Conservation (phyloP, 495 filamentous ascomycete genomes). For the Jackrogersella multiformis region DNA sequence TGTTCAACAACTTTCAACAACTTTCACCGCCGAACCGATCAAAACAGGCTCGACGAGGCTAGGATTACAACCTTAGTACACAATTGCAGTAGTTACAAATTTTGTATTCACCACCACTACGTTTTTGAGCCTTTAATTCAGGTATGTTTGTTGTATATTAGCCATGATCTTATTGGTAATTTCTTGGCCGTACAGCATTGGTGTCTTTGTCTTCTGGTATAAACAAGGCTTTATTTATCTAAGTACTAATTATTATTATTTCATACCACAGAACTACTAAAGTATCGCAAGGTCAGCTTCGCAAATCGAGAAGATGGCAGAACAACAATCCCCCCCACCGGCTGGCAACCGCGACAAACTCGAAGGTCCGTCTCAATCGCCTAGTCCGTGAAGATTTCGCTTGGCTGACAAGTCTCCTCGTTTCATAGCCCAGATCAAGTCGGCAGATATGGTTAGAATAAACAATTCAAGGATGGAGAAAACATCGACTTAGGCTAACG, state of each 20-base stretch:
- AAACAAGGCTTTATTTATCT: background rate
- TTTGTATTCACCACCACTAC: background rate
- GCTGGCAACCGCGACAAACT: slow-evolving; percentile 40
- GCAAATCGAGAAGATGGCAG: slow-evolving; percentile 32
- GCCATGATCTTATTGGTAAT: background rate
- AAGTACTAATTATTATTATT: slow-evolving; percentile 4
- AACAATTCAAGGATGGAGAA: background rate
- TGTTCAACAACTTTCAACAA: slow-evolving; percentile 1
- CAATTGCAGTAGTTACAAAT: background rate
- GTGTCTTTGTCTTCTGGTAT: background rate
- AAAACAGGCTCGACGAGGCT: background rate
- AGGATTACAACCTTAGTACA: background rate
- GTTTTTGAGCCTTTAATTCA: slow-evolving; percentile 1
- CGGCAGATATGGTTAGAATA: slow-evolving; percentile 89
- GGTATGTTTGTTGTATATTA: slow-evolving; percentile 16
- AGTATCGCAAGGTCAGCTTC: background rate
- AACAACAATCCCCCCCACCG: slow-evolving; percentile 44
- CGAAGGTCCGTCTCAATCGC: slow-evolving; percentile 39
- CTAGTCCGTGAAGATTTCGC: background rate
- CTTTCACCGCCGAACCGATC: slow-evolving; percentile 3
- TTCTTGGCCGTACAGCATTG: background rate
- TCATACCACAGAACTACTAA: background rate
- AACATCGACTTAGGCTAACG: slow-evolving; percentile 39
- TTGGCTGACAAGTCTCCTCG: slow-evolving; percentile 27
- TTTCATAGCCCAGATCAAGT: slow-evolving; percentile 86